Base-by-base conservation (phyloP, 768 basidiomycete species). In the Termitomyces bulborhizus region DNA sequence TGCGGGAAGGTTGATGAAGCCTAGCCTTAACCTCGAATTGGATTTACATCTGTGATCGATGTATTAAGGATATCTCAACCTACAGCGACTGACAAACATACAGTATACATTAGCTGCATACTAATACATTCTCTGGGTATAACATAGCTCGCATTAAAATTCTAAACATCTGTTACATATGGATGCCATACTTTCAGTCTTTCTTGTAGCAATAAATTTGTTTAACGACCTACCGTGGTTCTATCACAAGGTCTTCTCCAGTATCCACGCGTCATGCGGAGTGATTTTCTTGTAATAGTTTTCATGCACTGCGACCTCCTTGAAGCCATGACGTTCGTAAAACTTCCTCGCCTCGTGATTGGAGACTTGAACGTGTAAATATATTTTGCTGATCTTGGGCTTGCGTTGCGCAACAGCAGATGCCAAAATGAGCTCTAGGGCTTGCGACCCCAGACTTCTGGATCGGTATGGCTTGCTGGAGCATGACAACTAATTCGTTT, bases 221-320 rank as follows among this genome's bases (percentile, higher is more conserved):
- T 8, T 37, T 31, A 13, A 44, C 32, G 18, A 60, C 57, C 44
- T 37, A 52, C 50, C 27, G 21, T 36, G 26, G 15, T 46, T 56
- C 62, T 59, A 67, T 46, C 70, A 59, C 57, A 85, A 71, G 48
- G 65, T 67, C 66, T 80, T 83, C 71, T 94, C 88, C 50, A 95
- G 77, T 57, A 95, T 75, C 93, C 93, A 95, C 21, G 93, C 93
- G 64, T 87, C 88, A 59, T 81, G 82, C 26, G 93, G 93, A 29
- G 70, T 74, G 55, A 95, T 90, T 69, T 91, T 94, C 72, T 91
- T 93, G 81, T 95, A 95, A 71, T 95, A 95, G 58, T 82, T 78
- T 63, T 86, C 74, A 52, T 87, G 81, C 31, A 87, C 59, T 21
- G 76, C 78, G 21, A 80, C 74, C 68, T 90, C 84, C 53, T 70